Evolutionary conservation across 2,329 filamentous ascomycete species (phyloP).

Genomic region (Aspergillus sojae): DNA sequence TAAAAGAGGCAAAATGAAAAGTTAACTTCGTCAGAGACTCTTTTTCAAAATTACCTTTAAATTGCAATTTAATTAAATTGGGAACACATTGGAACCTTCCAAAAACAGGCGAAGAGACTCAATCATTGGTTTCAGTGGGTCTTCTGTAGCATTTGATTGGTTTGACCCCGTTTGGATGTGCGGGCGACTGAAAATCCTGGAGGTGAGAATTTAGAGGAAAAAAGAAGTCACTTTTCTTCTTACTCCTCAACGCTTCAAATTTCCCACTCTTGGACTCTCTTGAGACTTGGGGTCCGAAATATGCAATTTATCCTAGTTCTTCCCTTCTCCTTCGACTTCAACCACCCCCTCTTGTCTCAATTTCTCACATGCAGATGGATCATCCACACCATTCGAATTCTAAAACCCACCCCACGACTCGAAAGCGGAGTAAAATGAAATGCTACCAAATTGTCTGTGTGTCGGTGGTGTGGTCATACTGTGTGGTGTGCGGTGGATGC

Average conservation of each 20-base stretch:
- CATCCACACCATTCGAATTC: neutral
- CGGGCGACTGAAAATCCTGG: constrained; percentile 4
- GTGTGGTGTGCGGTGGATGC: constrained; percentile 1
- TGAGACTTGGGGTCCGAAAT: neutral
- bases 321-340: neutral
- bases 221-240: too few relatives aligned
- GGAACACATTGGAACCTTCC: neutral
- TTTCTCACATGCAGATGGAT: neutral
- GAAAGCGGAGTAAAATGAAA: neutral
- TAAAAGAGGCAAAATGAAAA: constrained; percentile 1
- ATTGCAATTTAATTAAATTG: neutral
- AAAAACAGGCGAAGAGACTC: neutral
- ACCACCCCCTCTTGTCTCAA: neutral
- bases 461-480: constrained; percentile 1
- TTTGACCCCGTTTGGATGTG: neutral
- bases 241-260: neutral
- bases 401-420: constrained; percentile 2
- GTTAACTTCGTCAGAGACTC: neutral
- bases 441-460: constrained; percentile 3
- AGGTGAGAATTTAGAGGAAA: neutral
- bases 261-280: neutral
- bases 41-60: neutral
- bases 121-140: constrained; percentile 1
- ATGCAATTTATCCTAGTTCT: neutral
- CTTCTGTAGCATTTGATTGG: neutral